Base-by-base conservation (phyloP, 2,329 filamentous ascomycete species). In the Blastomyces percursus region DNA sequence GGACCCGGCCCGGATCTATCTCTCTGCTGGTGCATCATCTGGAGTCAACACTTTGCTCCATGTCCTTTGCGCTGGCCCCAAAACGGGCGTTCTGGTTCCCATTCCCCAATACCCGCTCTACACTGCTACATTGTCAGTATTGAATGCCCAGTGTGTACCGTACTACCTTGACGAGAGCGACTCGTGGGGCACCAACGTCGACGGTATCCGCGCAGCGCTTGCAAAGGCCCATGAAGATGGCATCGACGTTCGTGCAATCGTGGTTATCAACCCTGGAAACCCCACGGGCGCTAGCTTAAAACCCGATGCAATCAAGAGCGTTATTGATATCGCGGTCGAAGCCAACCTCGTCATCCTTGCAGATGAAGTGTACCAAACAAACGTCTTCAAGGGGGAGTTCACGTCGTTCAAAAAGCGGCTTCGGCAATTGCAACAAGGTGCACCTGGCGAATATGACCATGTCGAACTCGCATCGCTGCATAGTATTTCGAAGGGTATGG, bases 361-460 rank as follows among this genome's bases (percentile, higher is more conserved):
- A 60, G 94, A 99, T 72, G 94, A 99, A 77, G 94, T 99, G 46
- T 99, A 99, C 84, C 94, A 99, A 79, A 97, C 94, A 73, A 99
- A 99, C 77, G 89, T 99, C 70, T 99, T 99, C 78, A 80, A 89
- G 65, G 94, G 94, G 75, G 83, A 93, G 74, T 99, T 99, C 81
- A 86, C 90, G 78, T 95, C 90, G 71, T 97, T 99, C 87, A 97
- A 97, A 81, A 86, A 89, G 70, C 86, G 88, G 50, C 84, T 99
- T 59, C 85, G 92, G 66, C 73, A 88, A 69, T 79, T 97, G 71
- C 93, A 97, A 76, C 81, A 87, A 75, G 78, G 87, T 72, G 77
- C 81, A 54, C 84, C 88, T 0, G 89, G 86, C 71, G 86, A 86
- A 74, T 97, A 91, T 78, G 89, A 96, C 76, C 75, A 84, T 68